Conservation (phyloP, 192 early-diverging fungal species). For the Oehlia diaphana region DNA sequence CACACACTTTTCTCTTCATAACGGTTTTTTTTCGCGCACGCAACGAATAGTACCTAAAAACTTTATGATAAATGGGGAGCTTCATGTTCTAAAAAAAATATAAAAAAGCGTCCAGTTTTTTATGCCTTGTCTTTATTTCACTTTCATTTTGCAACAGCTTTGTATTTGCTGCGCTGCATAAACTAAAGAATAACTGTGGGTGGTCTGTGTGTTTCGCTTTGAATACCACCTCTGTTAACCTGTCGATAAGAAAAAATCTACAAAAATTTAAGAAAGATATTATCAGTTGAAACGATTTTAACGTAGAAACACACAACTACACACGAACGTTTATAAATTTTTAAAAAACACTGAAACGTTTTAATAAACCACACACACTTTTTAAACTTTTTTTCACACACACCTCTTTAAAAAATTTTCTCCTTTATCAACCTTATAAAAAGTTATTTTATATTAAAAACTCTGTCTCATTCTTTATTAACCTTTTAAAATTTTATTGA, state of each 20-base stretch:
- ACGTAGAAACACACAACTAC: constrained; percentile 6
- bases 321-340: background rate
- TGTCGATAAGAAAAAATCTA: background rate
- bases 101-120: constrained; percentile 20
- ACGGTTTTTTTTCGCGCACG: constrained; percentile 2
- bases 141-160: constrained; percentile 22
- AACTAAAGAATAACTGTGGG: constrained; percentile 26
- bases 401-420: too few species aligned
- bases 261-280: background rate
- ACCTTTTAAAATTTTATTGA: background rate
- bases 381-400: too few species aligned
- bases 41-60: background rate
- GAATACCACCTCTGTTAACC: background rate
- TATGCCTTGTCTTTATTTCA: constrained; percentile 12
- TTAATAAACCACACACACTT: background rate
- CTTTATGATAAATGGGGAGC: constrained; percentile 10
- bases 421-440: too few species aligned
- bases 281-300: background rate
- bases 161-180: constrained; percentile 14
- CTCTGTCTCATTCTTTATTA: background rate
- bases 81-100: background rate
- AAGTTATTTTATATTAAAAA: background rate
- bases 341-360: background rate
- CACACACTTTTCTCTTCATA: background rate
- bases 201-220: constrained; percentile 31